Conservation (phyloP, 23 red algal species). For the Pyropia yezoensis region DNA sequence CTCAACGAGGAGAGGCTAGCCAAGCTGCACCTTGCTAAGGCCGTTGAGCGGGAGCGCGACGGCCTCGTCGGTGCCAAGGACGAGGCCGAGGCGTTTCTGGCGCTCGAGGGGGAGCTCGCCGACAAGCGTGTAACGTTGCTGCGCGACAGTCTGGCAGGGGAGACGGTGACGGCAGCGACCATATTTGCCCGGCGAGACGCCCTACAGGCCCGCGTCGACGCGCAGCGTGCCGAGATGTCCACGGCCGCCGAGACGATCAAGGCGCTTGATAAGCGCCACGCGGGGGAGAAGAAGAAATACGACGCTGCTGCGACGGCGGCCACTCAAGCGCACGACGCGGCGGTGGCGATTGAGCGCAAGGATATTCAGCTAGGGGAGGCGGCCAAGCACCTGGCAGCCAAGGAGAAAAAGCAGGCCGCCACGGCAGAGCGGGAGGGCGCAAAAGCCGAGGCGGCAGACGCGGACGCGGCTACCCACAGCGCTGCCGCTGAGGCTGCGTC, state of each 20-base stretch:
- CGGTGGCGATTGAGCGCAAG: constrained; percentile 47
- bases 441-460: constrained; percentile 14
- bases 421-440: constrained; percentile 16
- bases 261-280: constrained; percentile 30
- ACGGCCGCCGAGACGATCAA: background rate
- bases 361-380: constrained; percentile 84
- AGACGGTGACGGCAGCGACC: background rate
- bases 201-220: background rate
- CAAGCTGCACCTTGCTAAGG: constrained; percentile 82
- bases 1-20: constrained; percentile 66
- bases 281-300: constrained; percentile 21
- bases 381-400: constrained; percentile 47
- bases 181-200: background rate
- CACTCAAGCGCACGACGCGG: constrained; percentile 48
- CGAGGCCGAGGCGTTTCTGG: constrained; percentile 80
- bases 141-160: background rate
- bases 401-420: constrained; percentile 47
- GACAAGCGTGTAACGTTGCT: constrained; percentile 27
- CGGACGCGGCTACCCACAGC: constrained; percentile 7
- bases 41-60: constrained; percentile 58
- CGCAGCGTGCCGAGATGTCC: background rate
- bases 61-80: constrained; percentile 70
- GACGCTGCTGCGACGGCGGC: constrained; percentile 26
- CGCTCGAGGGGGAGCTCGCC: constrained; percentile 57
- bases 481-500: constrained; percentile 18